These are phyloP conservation scores for Kwoniella botswanensis DNA, from an alignment of 768 basidiomycete species.

Conservation along the genomic window DNA sequence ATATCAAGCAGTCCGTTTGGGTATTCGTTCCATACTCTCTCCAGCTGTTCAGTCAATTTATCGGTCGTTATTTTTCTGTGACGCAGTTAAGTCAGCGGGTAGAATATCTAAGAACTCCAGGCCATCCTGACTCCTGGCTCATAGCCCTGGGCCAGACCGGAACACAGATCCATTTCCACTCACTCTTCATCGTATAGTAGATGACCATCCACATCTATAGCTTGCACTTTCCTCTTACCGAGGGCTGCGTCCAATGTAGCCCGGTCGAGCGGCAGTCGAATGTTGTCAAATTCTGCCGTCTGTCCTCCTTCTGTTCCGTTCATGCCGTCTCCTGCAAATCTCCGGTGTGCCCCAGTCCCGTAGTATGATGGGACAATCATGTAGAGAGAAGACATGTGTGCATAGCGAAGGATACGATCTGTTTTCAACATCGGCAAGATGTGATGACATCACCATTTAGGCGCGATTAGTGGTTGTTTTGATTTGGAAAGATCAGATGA, in stretches of 20 bases:
- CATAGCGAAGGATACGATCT: background rate
- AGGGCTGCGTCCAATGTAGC: conserved; percentile 27
- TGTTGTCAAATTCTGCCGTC: background rate
- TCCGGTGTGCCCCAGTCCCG: background rate
- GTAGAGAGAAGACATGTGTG: background rate
- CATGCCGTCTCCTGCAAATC: background rate
- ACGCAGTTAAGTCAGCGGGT: background rate
- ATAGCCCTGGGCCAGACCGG: too few relatives aligned
- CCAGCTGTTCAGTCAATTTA: conserved; percentile 39
- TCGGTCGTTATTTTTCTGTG: conserved; percentile 31
- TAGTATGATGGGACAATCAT: background rate
- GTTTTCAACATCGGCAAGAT: too few relatives aligned
- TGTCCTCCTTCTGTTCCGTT: background rate
- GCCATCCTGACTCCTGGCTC: too few relatives aligned
- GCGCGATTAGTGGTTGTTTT: too few relatives aligned
- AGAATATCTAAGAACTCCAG: background rate
- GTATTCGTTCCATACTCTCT: conserved; percentile 50
- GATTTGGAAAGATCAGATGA: too few relatives aligned
- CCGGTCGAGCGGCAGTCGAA: conserved; percentile 27
- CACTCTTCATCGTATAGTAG: conserved; percentile 33
- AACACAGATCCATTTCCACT: conserved; percentile 6
- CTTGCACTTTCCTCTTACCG: conserved; percentile 20
- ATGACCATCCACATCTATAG: conserved; percentile 35
- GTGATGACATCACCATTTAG: background rate
- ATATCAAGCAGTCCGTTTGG: conserved; percentile 48